Evolutionary conservation across 257 asterid genomes (phyloP), one percentile per base, ranked within the genome.

Genomic region (Gentiana straminea): DNA sequence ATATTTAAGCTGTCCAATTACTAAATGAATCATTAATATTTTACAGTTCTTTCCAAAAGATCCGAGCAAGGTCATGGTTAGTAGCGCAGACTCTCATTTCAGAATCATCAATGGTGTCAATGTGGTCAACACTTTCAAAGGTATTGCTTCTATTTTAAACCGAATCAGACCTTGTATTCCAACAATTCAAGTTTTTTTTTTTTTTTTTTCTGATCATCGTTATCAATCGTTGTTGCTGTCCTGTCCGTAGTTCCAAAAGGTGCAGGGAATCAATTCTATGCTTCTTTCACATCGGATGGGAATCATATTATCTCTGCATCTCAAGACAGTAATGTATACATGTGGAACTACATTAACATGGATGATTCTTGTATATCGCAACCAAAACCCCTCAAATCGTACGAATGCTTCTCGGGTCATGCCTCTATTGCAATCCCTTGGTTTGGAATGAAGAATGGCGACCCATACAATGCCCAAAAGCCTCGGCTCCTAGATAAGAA

Each of bases 271-370:
- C 98, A 81, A 55, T 79, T 53, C 51, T 74, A 86, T 3, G 95
- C 95, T 12, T 66, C 92, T 39, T 91, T 91, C 81, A 87, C 92
- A 15, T 77, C 87, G 3, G 95, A 91, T 1, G 96, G 96, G 49
- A 82, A 84, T 55, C 96, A 91, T 72, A 51, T 91, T 11, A 66
- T 91, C 33, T 72, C 91, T 43, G 76, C 80, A 56, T 65, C 81
- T 0, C 92, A 82, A 48, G 98, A 91, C 57, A 86, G 96, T 4
- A 79, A 73, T 4, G 78, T 91, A 15, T 78, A 75, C 12, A 58
- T 84, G 8, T 87, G 96, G 96, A 82, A 76, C 81, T 83, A 82
- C 71, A 55, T 5, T 1, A 59, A 60, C 35, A 70, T 58, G 11
- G 58, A 60, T 32, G 64, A 65, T 1, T 46, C 75, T 2, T 59